Conservation (phyloP, 345 rosid species). For the Bruguiera gymnorhiza region DNA sequence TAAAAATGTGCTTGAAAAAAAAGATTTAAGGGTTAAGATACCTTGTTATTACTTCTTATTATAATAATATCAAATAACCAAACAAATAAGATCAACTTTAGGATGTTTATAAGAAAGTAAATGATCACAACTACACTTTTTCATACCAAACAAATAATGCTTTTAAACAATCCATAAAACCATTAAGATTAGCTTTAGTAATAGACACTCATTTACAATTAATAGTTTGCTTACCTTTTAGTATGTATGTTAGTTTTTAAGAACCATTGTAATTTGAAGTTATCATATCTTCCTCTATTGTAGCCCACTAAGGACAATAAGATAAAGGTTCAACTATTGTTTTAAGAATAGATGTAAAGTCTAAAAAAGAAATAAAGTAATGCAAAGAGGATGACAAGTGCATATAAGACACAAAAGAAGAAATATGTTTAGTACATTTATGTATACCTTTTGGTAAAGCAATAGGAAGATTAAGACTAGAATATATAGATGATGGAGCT, state of each 20-base stretch:
- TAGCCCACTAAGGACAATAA: background rate
- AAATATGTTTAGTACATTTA: background rate
- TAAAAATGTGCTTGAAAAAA: too few species aligned
- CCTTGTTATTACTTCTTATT: background rate
- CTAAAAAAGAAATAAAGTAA: background rate
- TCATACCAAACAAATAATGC: background rate
- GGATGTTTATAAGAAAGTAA: background rate
- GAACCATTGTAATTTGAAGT: background rate
- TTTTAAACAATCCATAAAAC: too few species aligned
- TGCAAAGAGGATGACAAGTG: background rate
- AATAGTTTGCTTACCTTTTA: background rate
- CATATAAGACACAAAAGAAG: background rate
- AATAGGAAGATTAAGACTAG: too few species aligned
- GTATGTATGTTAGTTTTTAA: background rate
- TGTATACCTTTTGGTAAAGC: too few species aligned
- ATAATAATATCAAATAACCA: background rate
- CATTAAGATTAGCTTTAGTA: background rate
- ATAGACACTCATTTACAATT: background rate
- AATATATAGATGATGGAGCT: too few species aligned
- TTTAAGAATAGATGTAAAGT: background rate
- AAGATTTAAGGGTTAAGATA: too few species aligned
- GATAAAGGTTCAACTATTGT: background rate
- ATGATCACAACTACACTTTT: background rate
- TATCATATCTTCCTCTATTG: background rate
- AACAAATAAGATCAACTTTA: background rate